Evolutionary conservation across 148 eudicot genomes (phyloP).

Genomic region (Dysphania ambrosioides): DNA sequence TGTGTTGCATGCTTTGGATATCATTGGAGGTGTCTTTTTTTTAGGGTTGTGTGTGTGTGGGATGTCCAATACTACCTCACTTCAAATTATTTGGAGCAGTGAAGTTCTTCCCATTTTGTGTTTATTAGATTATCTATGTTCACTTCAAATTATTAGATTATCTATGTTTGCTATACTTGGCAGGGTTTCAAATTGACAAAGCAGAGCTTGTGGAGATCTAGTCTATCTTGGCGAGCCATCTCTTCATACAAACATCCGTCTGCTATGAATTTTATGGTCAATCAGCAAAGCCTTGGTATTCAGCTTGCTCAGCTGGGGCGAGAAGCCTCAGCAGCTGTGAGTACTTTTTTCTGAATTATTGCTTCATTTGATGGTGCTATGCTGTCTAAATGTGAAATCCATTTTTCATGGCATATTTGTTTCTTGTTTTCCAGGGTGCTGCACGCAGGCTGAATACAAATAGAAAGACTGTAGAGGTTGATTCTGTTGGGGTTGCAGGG

Average conservation of each 20-base stretch:
- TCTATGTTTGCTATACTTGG: constrained; percentile 5
- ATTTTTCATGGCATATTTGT: not conserved
- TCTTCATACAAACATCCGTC: constrained; percentile 67
- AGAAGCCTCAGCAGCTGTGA: constrained; percentile 97
- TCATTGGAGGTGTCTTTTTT: not conserved
- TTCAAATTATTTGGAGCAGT: not conserved
- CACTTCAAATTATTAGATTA: not conserved
- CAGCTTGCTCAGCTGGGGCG: constrained; percentile 92
- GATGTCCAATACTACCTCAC: not conserved
- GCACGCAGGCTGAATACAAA: constrained; percentile 75
- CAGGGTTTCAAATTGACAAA: constrained; percentile 77
- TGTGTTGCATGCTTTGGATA: not conserved
- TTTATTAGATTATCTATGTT: not conserved
- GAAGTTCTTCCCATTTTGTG: not conserved
- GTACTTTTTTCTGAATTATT: constrained; percentile 17
- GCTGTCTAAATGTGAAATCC: not conserved
- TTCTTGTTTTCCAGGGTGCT: constrained; percentile 64
- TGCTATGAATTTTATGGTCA: constrained; percentile 66
- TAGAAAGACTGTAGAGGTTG: constrained; percentile 71
- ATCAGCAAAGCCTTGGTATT: constrained; percentile 84
- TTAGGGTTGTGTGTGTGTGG: too few species aligned
- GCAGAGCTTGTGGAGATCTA: constrained; percentile 67
- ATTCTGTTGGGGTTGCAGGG: constrained; percentile 81
- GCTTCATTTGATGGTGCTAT: not conserved
- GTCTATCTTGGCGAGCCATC: constrained; percentile 67